Percentiles rank a stretch among this genome's conserved stretches.
Conservation (phyloP, 805 yeast species). For the Candida corydali region DNA sequence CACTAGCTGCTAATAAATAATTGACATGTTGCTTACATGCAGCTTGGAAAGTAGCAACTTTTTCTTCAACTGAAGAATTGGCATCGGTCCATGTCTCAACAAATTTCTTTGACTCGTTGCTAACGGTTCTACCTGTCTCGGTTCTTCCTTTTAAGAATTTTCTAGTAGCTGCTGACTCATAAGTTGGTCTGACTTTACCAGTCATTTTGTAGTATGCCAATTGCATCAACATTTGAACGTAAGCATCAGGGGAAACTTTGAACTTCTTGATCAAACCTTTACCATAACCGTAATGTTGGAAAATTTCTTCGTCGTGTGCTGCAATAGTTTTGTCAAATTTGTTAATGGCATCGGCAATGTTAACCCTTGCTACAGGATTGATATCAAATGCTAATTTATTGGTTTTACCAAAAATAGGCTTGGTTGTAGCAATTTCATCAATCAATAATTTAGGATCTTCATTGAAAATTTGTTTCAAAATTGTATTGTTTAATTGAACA, state of each 20-base stretch:
- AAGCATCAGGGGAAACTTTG: constrained; percentile 91
- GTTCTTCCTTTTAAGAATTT: constrained; percentile 87
- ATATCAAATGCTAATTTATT: constrained; percentile 51
- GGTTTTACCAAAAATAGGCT: constrained; percentile 9
- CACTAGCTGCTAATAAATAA: constrained; percentile 72
- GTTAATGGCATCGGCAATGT: constrained; percentile 52
- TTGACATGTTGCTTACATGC: constrained; percentile 73
- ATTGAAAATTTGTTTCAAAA: constrained; percentile 49
- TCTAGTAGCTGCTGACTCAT: constrained; percentile 94
- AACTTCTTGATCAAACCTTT: constrained; percentile 79
- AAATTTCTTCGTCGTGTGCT: constrained; percentile 69
- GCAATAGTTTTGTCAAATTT: constrained; percentile 56
- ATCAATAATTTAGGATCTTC: constrained; percentile 37
- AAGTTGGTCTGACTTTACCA: constrained; percentile 82
- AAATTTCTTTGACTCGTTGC: constrained; percentile 64
- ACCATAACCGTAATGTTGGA: constrained; percentile 83
- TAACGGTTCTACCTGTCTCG: constrained; percentile 86
- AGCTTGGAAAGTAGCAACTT: constrained; percentile 61
- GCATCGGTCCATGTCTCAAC: constrained; percentile 71
- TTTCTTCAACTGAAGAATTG: constrained; percentile 46
- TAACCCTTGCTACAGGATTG: constrained; percentile 44
- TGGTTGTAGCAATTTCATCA: constrained; percentile 18
- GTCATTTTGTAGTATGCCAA: constrained; percentile 82
- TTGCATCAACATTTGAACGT: constrained; percentile 85
- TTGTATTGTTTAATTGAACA: constrained; percentile 74